Evolutionary conservation across 2,329 filamentous ascomycete genomes (phyloP).

Genomic region (Lasiodiplodia sp.): DNA sequence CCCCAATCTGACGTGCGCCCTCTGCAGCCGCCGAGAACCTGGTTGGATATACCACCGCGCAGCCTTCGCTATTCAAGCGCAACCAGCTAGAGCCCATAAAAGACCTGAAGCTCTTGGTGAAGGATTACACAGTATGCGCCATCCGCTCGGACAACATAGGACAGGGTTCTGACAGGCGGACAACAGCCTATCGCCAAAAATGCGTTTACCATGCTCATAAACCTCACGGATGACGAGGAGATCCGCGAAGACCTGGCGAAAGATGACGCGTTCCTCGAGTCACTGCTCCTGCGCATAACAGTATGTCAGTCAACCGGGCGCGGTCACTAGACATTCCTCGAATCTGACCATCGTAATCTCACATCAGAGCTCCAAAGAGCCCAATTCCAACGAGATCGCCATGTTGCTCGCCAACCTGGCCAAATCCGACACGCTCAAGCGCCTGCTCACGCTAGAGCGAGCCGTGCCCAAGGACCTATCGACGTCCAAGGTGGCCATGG

Average conservation of each 20-base stretch:
- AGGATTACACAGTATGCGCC: conserved; percentile 74
- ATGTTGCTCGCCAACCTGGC: conserved; percentile 94
- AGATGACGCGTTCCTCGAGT: conserved; percentile 82
- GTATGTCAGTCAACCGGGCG: conserved; percentile 64
- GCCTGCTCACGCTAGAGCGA: conserved; percentile 73
- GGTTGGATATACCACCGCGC: conserved; percentile 79
- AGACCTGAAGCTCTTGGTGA: conserved; percentile 85
- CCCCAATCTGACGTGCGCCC: conserved; percentile 29
- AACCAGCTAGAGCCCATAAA: conserved; percentile 80
- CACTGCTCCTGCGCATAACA: conserved; percentile 75
- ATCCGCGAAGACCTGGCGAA: conserved; percentile 75
- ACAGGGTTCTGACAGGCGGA: conserved; percentile 2
- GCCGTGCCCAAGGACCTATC: conserved; percentile 72
- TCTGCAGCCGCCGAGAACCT: conserved; percentile 79
- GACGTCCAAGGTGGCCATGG: conserved; percentile 76
- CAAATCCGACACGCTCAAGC: conserved; percentile 78
- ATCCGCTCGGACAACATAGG: too few species aligned
- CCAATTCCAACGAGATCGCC: conserved; percentile 81
- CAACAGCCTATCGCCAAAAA: conserved; percentile 86
- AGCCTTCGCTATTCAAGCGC: conserved; percentile 84
- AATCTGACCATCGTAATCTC: neutral
- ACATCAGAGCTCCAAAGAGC: conserved; percentile 72
- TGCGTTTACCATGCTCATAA: conserved; percentile 89
- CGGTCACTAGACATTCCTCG: conserved; percentile 15
- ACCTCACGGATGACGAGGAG: conserved; percentile 78